Percentiles rank a stretch among this genome's conserved stretches.
Conservation (phyloP, 768 basidiomycete species). For the Rhodotorula sphaerocarpa region DNA sequence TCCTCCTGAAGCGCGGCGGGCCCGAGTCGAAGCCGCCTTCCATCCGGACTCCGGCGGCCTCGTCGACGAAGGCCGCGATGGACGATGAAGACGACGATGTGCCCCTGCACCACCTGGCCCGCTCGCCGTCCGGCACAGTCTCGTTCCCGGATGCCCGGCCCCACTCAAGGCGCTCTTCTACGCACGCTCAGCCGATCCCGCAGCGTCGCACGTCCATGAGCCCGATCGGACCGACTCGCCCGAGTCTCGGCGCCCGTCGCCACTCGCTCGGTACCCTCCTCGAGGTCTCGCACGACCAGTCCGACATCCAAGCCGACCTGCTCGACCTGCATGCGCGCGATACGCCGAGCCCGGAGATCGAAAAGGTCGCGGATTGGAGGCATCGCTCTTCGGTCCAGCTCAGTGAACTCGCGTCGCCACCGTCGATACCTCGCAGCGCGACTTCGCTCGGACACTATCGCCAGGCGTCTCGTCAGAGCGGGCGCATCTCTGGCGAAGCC, state of each 20-base stretch:
- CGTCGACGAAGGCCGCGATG: neutral
- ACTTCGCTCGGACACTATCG: too few species aligned
- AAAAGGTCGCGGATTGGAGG: slow-evolving; percentile 7
- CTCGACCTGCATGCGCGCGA: neutral
- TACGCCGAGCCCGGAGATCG: neutral
- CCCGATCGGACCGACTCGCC: neutral
- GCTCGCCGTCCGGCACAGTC: neutral
- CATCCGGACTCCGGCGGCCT: neutral
- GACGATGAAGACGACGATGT: neutral
- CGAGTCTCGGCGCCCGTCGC: slow-evolving; percentile 1
- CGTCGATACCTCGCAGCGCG: too few species aligned
- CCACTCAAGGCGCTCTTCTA: neutral
- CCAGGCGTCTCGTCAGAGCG: too few species aligned
- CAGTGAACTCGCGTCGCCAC: neutral
- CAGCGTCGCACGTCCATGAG: neutral
- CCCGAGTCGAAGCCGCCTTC: neutral
- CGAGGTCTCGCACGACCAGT: slow-evolving; percentile 9
- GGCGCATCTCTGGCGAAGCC: neutral
- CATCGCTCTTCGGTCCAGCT: neutral
- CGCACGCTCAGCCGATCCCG: neutral
- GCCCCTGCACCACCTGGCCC: neutral
- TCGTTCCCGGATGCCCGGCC: neutral
- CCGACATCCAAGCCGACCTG: neutral
- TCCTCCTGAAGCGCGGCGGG: slow-evolving; percentile 1
- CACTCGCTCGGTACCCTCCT: slow-evolving; percentile 29